These are phyloP conservation scores for Cladophialophora carrionii DNA, from an alignment of 2,329 filamentous ascomycete species.

Conservation along the genomic window DNA sequence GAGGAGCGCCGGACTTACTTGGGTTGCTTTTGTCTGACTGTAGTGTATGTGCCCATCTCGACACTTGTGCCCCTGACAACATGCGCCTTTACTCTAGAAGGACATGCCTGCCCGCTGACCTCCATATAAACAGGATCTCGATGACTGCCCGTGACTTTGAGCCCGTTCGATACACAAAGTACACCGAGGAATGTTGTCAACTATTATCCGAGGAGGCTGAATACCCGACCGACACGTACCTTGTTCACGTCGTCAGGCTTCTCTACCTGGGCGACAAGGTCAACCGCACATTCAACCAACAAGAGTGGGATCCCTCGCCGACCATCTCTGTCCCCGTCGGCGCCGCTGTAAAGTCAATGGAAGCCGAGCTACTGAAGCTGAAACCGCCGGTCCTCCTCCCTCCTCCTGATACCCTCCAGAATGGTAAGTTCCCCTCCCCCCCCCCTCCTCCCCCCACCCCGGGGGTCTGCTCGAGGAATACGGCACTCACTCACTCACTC, in stretches of 20 bases:
- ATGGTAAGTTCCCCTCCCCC: slow-evolving; percentile 2
- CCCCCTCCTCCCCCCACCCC: no score
- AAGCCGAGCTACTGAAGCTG: slow-evolving; percentile 46
- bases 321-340: slow-evolving; percentile 34
- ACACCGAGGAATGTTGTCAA: slow-evolving; percentile 57
- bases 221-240: slow-evolving; percentile 52
- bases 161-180: slow-evolving; percentile 56
- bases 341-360: slow-evolving; percentile 50
- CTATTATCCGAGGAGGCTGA: slow-evolving; percentile 53
- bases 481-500: no score
- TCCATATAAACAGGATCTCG: slow-evolving; percentile 23
- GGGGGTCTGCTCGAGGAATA: no score
- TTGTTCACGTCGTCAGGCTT: slow-evolving; percentile 55
- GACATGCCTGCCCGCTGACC: no score
- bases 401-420: slow-evolving; percentile 4
- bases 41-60: slow-evolving; percentile 43
- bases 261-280: slow-evolving; percentile 59
- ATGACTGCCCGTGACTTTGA: slow-evolving; percentile 51
- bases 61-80: no score
- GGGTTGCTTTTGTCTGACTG: slow-evolving; percentile 51
- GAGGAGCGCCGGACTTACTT: slow-evolving; percentile 52
- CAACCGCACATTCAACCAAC: slow-evolving; percentile 39
- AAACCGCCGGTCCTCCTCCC: slow-evolving; percentile 34
- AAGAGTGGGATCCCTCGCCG: slow-evolving; percentile 31
- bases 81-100: no score